Percentiles rank a stretch among this genome's conserved stretches.
phyloP scores from a whole-genome alignment of 129 eudicot genomes.

The Lactuca saligna region DNA sequence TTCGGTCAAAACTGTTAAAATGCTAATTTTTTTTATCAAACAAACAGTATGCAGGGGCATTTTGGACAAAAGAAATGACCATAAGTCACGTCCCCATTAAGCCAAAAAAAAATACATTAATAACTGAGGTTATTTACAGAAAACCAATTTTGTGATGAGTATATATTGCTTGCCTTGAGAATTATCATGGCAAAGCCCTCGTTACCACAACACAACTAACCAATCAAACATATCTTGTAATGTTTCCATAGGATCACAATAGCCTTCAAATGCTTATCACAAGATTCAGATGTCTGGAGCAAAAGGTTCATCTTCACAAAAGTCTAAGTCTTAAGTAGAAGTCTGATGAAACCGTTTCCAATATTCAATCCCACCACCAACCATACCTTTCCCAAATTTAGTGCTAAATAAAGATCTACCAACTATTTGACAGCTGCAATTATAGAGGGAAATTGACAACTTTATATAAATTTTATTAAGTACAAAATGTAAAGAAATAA shows the following conservation, averaged over 20 bases:
- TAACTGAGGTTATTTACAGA: neutral
- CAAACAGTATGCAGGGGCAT: too few species aligned
- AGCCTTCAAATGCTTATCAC: conserved; percentile 34
- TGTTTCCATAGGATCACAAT: conserved; percentile 53
- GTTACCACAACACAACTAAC: conserved; percentile 90
- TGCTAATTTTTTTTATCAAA: too few species aligned
- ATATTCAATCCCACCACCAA: conserved; percentile 63
- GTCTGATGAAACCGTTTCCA: conserved; percentile 89
- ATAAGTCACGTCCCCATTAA: too few species aligned
- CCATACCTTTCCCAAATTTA: conserved; percentile 48
- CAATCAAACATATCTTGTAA: conserved; percentile 62
- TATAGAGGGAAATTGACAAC: neutral
- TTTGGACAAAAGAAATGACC: too few species aligned
- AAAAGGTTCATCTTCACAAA: conserved; percentile 59
- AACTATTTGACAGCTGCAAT: conserved; percentile 52
- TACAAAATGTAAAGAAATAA: neutral
- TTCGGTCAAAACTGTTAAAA: too few species aligned
- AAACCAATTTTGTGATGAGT: neutral
- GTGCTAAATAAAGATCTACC: conserved; percentile 72
- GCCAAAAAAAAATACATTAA: neutral
- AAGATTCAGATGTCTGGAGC: conserved; percentile 49
- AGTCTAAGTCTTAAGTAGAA: neutral
- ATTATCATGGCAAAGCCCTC: conserved; percentile 92
- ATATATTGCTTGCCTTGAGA: conserved; percentile 70
- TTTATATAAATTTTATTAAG: neutral